Evolutionary conservation across 345 rosid species (phyloP).

Genomic region (Lagerstroemia speciosa): DNA sequence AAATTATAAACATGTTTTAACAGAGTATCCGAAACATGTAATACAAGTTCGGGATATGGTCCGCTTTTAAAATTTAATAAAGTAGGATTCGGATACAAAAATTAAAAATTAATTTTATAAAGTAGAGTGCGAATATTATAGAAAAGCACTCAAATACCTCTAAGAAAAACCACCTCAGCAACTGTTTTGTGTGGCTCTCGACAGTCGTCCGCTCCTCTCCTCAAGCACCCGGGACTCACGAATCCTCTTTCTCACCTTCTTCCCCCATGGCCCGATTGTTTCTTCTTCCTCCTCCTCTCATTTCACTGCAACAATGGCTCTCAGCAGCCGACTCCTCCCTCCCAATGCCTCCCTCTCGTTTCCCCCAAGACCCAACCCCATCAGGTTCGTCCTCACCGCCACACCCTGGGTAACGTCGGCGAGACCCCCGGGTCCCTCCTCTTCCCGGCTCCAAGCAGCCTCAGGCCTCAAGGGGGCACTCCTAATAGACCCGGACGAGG

Average conservation of each 20-base stretch:
- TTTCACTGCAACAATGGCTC: background rate
- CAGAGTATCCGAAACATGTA: too few relatives aligned
- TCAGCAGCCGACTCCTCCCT: conserved; percentile 14
- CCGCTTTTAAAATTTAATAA: too few relatives aligned
- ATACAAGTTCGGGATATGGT: too few relatives aligned
- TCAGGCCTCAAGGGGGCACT: conserved; percentile 11
- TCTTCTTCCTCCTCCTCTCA: background rate
- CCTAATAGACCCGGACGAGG: conserved; percentile 8
- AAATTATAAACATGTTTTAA: too few relatives aligned
- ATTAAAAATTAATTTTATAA: too few relatives aligned
- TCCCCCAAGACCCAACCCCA: conserved; percentile 9
- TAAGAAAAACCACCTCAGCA: too few relatives aligned
- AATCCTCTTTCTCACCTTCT: background rate
- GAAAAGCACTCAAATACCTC: too few relatives aligned
- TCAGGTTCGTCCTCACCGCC: conserved; percentile 4
- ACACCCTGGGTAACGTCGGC: background rate
- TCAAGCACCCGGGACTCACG: too few relatives aligned
- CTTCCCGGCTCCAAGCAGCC: conserved; percentile 1
- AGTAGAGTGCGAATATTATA: too few relatives aligned
- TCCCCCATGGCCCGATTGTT: background rate
- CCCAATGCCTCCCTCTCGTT: conserved; percentile 16
- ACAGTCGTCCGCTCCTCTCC: too few relatives aligned
- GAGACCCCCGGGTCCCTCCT: background rate
- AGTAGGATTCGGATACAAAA: too few relatives aligned
- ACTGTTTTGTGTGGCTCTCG: too few relatives aligned